Conservation (phyloP, 768 basidiomycete genomes). For the Rhodotorula graminis region DNA sequence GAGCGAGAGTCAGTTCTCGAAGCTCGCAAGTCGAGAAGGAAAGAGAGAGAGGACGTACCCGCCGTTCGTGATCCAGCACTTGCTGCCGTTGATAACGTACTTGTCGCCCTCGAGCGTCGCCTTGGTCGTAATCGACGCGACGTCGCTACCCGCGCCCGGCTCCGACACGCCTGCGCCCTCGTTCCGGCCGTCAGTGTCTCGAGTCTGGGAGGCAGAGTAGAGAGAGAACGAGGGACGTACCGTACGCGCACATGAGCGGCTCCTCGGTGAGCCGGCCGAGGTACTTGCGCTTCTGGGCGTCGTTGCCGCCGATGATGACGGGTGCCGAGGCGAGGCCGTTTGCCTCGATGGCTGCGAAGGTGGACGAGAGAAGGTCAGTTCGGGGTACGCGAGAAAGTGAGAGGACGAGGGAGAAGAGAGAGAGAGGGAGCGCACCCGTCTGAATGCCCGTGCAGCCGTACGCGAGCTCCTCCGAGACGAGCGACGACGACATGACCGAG, state of each 20-base stretch:
- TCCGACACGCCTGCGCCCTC: slow-evolving; percentile 34
- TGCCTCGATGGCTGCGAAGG: slow-evolving; percentile 47
- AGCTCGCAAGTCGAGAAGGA: neutral
- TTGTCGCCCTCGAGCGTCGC: slow-evolving; percentile 47
- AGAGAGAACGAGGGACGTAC: slow-evolving; percentile 24
- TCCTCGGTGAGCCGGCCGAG: slow-evolving; percentile 49
- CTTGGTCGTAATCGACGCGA: slow-evolving; percentile 48
- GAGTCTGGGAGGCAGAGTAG: neutral
- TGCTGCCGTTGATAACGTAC: slow-evolving; percentile 42
- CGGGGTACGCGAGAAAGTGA: too few relatives aligned
- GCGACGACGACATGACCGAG: slow-evolving; percentile 45
- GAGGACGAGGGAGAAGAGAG: neutral
- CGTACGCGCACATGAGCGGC: slow-evolving; percentile 49
- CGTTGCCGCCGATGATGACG: slow-evolving; percentile 46
- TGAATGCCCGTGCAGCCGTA: slow-evolving; percentile 36
- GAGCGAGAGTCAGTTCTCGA: neutral
- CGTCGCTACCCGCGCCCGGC: slow-evolving; percentile 49
- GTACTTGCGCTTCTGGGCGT: slow-evolving; percentile 49
- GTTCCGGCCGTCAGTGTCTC: too few relatives aligned
- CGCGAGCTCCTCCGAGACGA: slow-evolving; percentile 46
- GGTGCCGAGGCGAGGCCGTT: slow-evolving; percentile 49
- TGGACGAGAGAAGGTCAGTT: too few relatives aligned
- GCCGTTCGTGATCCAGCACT: slow-evolving; percentile 46
- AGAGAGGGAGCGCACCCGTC: slow-evolving; percentile 20
- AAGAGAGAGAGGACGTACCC: slow-evolving; percentile 29